phyloP scores from a whole-genome alignment of 2,329 filamentous ascomycete species.

The Talaromyces sp. region DNA sequence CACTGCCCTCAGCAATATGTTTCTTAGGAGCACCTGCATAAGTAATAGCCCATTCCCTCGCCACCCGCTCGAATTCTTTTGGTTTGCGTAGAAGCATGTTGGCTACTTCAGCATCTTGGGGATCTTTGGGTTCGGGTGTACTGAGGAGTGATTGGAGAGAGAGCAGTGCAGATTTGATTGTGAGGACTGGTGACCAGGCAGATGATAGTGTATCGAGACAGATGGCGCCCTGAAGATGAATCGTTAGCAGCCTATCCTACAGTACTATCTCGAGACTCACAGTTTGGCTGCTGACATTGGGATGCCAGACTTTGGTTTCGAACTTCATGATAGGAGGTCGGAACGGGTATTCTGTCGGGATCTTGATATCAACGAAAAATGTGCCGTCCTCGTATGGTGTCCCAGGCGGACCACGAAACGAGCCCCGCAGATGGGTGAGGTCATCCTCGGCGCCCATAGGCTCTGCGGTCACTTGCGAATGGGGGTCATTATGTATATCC shows the following conservation, averaged over 20 bases:
- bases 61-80: constrained; percentile 73
- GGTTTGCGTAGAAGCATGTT: constrained; percentile 80
- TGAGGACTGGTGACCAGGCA: constrained; percentile 94
- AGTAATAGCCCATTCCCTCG: constrained; percentile 84
- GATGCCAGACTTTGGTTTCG: constrained; percentile 92
- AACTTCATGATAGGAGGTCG: constrained; percentile 89
- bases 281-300: constrained; percentile 91
- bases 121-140: constrained; percentile 91
- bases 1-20: constrained; percentile 53
- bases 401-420: constrained; percentile 81
- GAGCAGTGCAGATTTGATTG: constrained; percentile 90
- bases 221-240: constrained; percentile 71
- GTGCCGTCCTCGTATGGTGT: constrained; percentile 88
- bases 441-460: constrained; percentile 62
- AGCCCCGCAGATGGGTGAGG: constrained; percentile 77
- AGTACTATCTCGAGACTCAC: constrained; percentile 50
- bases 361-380: constrained; percentile 78
- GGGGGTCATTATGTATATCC: constrained; percentile 59
- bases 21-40: constrained; percentile 71
- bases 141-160: constrained; percentile 91
- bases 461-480: constrained; percentile 71
- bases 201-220: constrained; percentile 87
- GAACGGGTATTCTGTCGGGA: constrained; percentile 89
- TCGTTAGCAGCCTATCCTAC: neutral
- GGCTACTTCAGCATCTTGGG: constrained; percentile 93